Base-by-base conservation (phyloP, 1,284 basidiomycete genomes). In the Pterulicium gracile region DNA sequence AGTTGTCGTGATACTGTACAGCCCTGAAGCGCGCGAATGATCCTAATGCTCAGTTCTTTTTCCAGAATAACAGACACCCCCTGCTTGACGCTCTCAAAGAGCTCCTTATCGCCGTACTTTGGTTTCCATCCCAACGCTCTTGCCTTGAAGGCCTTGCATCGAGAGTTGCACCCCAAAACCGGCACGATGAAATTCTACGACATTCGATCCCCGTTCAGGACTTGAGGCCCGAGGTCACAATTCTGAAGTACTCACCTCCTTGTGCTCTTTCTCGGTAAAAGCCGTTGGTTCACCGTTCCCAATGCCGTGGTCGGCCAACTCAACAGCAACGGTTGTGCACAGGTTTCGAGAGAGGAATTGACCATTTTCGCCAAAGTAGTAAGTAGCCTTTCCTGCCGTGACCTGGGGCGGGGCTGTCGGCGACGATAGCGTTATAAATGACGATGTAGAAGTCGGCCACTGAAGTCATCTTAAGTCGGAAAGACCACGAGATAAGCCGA, bases 41-140 rank as follows among this genome's bases (percentile, higher is more conserved):
- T n/a, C 10, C 7, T n/a, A 32, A n/a, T 7, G 27, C 27, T n/a
- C 27, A 32, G 27, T 10, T 32, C 27, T 32, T 32, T 32, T n/a
- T 7, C 27, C 27, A 32, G 10, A 32, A 32, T n/a, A 7, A n/a
- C n/a, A n/a, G n/a, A n/a, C n/a, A n/a, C n/a, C n/a, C n/a, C n/a
- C n/a, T n/a, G n/a, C n/a, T n/a, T n/a, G n/a, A n/a, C n/a, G n/a
- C n/a, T n/a, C n/a, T n/a, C n/a, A n/a, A n/a, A n/a, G n/a, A n/a
- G n/a, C n/a, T n/a, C n/a, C n/a, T n/a, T n/a, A n/a, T n/a, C n/a
- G n/a, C n/a, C n/a, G n/a, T 59, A 51, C 19, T 51, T 55, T 3
- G 64, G 62, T 24, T 50, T 56, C 66, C 64, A 68, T 34, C 72
- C 72, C 39, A 76, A 61, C 13, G 58, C 59, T 45, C 62, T 58